phyloP scores from a whole-genome alignment of 805 yeast species.

The Wickerhamiella allomyrinae region DNA sequence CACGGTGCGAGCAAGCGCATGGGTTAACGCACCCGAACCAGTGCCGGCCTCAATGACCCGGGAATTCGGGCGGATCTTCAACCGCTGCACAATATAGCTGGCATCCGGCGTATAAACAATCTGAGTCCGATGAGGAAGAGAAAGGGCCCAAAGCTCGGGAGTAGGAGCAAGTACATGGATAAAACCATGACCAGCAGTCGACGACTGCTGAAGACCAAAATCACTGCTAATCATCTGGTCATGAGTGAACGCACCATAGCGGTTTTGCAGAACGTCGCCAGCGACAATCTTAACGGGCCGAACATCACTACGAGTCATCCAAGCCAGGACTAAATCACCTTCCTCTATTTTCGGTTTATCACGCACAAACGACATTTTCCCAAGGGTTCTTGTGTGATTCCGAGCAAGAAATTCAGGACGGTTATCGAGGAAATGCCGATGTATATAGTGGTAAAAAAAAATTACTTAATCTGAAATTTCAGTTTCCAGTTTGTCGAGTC shows the following conservation, averaged over 20 bases:
- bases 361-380: conserved; percentile 36
- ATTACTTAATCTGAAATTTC: conserved; percentile 11
- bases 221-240: conserved; percentile 61
- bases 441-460: conserved; percentile 2
- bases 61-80: conserved; percentile 59
- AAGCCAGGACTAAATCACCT: conserved; percentile 77
- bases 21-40: conserved; percentile 92
- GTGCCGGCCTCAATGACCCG: conserved; percentile 94
- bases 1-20: conserved; percentile 74
- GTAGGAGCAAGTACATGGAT: conserved; percentile 81
- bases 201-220: conserved; percentile 74
- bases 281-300: conserved; percentile 54
- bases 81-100: conserved; percentile 72
- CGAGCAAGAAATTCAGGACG: no score
- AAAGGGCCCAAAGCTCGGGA: conserved; percentile 92
- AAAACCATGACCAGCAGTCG: conserved; percentile 54
- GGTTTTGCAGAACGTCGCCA: conserved; percentile 58
- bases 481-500: not conserved
- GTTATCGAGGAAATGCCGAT: not conserved
- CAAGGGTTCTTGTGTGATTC: no score
- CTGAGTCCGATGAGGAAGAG: conserved; percentile 94
- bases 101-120: conserved; percentile 95
- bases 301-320: conserved; percentile 65
- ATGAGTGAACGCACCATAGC: conserved; percentile 86
- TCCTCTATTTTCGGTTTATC: conserved; percentile 61